phyloP scores from a whole-genome alignment of 306 rosid species.

The Abrus pulchellus region DNA sequence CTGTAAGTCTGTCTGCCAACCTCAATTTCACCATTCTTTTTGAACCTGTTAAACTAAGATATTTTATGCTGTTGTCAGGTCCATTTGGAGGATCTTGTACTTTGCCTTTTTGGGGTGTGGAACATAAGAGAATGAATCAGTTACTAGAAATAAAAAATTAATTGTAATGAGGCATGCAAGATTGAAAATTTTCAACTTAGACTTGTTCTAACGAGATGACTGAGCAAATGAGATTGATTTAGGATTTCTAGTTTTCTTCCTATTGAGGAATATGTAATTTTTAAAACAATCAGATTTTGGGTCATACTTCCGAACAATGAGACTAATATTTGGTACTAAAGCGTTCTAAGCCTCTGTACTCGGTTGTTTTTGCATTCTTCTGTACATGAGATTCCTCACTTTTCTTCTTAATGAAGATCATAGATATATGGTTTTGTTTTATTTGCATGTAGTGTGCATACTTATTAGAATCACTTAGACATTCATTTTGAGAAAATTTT shows the following conservation, averaged over 20 bases:
- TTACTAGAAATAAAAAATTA: background rate
- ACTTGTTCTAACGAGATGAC: background rate
- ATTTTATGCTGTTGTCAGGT: background rate
- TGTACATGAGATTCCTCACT: background rate
- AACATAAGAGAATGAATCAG: background rate
- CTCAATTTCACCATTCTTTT: background rate
- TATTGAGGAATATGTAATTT: conserved; percentile 15
- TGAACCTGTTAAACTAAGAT: background rate
- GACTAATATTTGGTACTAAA: conserved; percentile 5
- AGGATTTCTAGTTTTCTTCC: background rate
- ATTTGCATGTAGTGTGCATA: conserved; percentile 4
- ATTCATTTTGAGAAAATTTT: conserved; percentile 11
- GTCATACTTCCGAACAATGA: conserved; percentile 6
- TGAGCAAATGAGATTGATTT: conserved; percentile 34
- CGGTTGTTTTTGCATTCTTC: conserved; percentile 14
- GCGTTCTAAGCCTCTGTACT: background rate
- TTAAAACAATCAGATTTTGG: conserved; percentile 23
- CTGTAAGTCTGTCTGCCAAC: background rate
- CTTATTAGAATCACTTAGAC: conserved; percentile 8
- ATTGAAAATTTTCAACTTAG: background rate
- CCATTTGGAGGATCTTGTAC: background rate
- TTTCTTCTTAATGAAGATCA: background rate
- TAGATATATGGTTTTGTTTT: conserved; percentile 7
- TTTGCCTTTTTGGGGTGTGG: background rate
- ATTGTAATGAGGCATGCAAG: background rate